Evolutionary conservation across 2,329 filamentous ascomycete genomes (phyloP).

Genomic region (Fusarium concolor): DNA sequence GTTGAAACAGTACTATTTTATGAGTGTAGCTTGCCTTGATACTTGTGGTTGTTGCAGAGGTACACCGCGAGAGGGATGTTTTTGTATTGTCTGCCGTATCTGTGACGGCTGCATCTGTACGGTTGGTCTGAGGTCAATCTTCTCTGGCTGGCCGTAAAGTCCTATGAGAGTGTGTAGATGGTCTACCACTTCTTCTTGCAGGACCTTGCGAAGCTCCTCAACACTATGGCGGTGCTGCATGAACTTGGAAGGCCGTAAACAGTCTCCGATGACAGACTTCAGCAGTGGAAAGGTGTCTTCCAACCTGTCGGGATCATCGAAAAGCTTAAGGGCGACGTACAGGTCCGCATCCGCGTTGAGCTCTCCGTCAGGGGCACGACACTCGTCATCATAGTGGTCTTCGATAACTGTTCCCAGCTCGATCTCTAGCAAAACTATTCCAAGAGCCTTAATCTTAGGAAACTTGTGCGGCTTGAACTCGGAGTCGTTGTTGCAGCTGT

Average conservation of each 20-base stretch:
- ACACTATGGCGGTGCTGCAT: constrained; percentile 16
- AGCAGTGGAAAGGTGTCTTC: not conserved
- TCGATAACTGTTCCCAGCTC: not conserved
- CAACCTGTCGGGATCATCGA: not conserved
- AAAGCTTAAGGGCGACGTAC: not conserved
- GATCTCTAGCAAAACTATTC: not conserved
- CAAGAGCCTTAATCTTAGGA: not conserved
- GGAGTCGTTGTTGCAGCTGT: not conserved
- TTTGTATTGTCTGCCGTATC: too few relatives aligned
- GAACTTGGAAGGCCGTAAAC: constrained; percentile 8
- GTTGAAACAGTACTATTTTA: too few relatives aligned
- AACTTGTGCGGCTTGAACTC: not conserved
- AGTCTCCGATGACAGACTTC: constrained; percentile 12
- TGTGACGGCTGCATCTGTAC: not conserved
- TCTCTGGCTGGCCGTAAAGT: constrained; percentile 10
- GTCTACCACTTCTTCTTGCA: constrained; percentile 15
- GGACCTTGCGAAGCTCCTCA: constrained; percentile 12
- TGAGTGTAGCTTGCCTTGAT: too few relatives aligned
- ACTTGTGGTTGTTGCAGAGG: too few relatives aligned
- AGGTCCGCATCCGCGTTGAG: not conserved
- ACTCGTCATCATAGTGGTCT: not conserved
- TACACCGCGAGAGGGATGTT: too few relatives aligned
- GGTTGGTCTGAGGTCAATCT: constrained; percentile 8
- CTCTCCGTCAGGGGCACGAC: not conserved
- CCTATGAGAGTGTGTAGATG: constrained; percentile 5